phyloP scores from a whole-genome alignment of 192 early-diverging fungal genomes.

The Chytriomyces hyalinus region DNA sequence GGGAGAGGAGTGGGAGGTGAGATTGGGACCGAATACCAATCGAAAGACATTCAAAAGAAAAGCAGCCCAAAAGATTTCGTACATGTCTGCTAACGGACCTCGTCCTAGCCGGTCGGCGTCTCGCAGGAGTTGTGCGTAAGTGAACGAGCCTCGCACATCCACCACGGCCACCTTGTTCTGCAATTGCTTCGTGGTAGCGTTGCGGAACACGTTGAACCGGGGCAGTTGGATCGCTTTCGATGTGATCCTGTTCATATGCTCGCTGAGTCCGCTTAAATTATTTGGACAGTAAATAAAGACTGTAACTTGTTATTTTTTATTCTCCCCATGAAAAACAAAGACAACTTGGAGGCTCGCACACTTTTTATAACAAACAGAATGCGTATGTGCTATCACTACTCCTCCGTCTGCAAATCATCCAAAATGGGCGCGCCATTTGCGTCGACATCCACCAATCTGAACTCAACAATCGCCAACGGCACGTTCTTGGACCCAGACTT shows the following conservation, averaged over 20 bases:
- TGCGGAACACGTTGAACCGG: not conserved
- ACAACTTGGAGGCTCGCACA: no score
- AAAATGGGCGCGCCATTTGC: not conserved
- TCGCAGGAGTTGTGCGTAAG: not conserved
- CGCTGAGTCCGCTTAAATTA: no score
- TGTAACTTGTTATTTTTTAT: no score
- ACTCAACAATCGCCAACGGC: not conserved
- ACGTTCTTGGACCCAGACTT: slow-evolving; percentile 6
- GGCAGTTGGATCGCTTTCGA: not conserved
- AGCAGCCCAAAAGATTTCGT: not conserved
- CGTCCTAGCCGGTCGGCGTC: not conserved
- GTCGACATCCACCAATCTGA: not conserved
- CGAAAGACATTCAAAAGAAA: not conserved
- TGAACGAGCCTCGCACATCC: not conserved
- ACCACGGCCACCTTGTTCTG: not conserved
- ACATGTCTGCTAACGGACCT: not conserved
- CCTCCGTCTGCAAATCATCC: not conserved
- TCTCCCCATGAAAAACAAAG: no score
- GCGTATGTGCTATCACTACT: no score
- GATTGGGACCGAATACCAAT: not conserved
- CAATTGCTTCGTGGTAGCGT: not conserved
- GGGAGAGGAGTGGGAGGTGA: not conserved
- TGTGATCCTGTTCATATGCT: no score
- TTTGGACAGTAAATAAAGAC: no score
- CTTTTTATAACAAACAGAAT: no score